These are phyloP conservation scores for Alternaria sp. DNA, from an alignment of 2,329 filamentous ascomycete genomes.

Conservation along the genomic window DNA sequence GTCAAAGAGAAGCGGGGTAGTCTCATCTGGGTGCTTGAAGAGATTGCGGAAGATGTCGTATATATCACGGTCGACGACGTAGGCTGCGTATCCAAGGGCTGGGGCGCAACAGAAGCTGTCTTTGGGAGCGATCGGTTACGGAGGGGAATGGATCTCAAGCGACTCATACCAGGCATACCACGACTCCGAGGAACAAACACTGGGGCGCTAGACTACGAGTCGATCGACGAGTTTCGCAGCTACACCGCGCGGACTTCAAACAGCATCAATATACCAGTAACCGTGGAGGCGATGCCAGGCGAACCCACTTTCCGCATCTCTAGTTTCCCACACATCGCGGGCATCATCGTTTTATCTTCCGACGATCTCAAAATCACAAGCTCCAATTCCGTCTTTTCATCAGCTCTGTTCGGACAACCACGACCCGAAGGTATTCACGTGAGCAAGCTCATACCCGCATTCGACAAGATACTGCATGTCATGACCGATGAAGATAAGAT, in stretches of 20 bases:
- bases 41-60: slow-evolving; percentile 94
- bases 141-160: slow-evolving; percentile 76
- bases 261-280: slow-evolving; percentile 83
- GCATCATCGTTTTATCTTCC: slow-evolving; percentile 92
- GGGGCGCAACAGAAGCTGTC: slow-evolving; percentile 82
- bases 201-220: slow-evolving; percentile 80
- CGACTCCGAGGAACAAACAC: slow-evolving; percentile 75
- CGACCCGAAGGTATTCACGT: slow-evolving; percentile 83
- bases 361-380: slow-evolving; percentile 81
- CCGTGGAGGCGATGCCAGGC: slow-evolving; percentile 76
- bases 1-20: slow-evolving; percentile 96
- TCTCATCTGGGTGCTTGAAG: slow-evolving; percentile 96
- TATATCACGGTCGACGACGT: slow-evolving; percentile 79
- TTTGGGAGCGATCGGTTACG: slow-evolving; percentile 78
- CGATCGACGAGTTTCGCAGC: slow-evolving; percentile 75
- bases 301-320: slow-evolving; percentile 82
- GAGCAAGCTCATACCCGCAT: slow-evolving; percentile 82
- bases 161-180: slow-evolving; percentile 83
- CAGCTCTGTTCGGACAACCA: slow-evolving; percentile 88
- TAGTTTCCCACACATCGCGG: slow-evolving; percentile 96
- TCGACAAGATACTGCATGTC: slow-evolving; percentile 82
- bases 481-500: slow-evolving; percentile 88
- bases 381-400: slow-evolving; percentile 93
- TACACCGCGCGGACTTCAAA: slow-evolving; percentile 85
- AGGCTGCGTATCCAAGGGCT: slow-evolving; percentile 73